phyloP scores from a whole-genome alignment of 225 moss, liverwort and hornwort genomes.

The Polytrichum formosum region DNA sequence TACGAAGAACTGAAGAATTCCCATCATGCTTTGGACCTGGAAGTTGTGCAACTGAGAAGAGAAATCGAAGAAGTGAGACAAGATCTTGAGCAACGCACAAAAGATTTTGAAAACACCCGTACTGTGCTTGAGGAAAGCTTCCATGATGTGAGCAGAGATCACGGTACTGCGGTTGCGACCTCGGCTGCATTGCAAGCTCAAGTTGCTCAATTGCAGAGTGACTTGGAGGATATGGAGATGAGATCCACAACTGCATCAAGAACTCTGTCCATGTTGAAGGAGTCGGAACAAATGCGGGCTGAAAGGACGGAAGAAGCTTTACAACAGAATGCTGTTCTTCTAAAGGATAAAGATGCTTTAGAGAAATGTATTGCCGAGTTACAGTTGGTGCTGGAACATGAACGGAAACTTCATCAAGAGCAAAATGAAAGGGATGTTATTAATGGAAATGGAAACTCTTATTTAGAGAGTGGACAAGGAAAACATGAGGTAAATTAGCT shows the following conservation, averaged over 20 bases:
- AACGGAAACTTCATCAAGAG: slow-evolving; percentile 15
- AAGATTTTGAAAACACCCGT: slow-evolving; percentile 23
- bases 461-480: too few relatives aligned
- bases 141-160: slow-evolving; percentile 18
- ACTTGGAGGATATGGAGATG: slow-evolving; percentile 28
- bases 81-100: slow-evolving; percentile 21
- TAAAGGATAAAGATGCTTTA: slow-evolving; percentile 8
- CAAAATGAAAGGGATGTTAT: slow-evolving; percentile 10
- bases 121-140: slow-evolving; percentile 31
- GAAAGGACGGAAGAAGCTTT: slow-evolving; percentile 33
- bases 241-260: slow-evolving; percentile 28
- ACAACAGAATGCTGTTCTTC: slow-evolving; percentile 5
- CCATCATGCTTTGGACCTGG: slow-evolving; percentile 23
- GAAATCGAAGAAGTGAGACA: slow-evolving; percentile 26
- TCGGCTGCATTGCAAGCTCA: slow-evolving; percentile 39
- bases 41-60: slow-evolving; percentile 24
- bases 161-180: slow-evolving; percentile 25
- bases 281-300: slow-evolving; percentile 29
- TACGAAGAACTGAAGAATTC: slow-evolving; percentile 16
- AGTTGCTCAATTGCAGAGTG: slow-evolving; percentile 29
- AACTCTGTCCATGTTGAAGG: slow-evolving; percentile 25
- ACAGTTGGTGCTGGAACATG: slow-evolving; percentile 1
- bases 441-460: too few relatives aligned
- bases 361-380: slow-evolving; percentile 10
- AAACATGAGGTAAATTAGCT: too few relatives aligned